Evolutionary conservation across 768 basidiomycete genomes (phyloP).

Genomic region (Psilocybe azurescens): DNA sequence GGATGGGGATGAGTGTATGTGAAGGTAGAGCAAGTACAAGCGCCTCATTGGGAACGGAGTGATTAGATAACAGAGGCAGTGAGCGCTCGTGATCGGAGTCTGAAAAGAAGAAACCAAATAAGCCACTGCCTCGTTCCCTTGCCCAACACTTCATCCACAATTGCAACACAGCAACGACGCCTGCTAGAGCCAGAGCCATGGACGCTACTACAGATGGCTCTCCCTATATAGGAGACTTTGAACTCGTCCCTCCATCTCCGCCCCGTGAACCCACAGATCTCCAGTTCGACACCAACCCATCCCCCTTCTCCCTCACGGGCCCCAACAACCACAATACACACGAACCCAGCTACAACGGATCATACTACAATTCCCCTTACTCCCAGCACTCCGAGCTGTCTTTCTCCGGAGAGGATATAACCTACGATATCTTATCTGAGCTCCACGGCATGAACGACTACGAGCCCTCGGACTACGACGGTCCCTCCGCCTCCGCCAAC

Average conservation of each 20-base stretch:
- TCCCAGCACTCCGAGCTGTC: constrained; percentile 74
- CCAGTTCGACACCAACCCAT: constrained; percentile 6
- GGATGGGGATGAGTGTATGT: too few relatives aligned
- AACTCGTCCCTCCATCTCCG: constrained; percentile 27
- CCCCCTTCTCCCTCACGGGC: not conserved
- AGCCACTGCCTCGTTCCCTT: not conserved
- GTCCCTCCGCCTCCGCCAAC: constrained; percentile 37
- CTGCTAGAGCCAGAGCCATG: constrained; percentile 9
- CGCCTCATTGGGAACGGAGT: not conserved
- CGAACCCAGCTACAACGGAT: constrained; percentile 39
- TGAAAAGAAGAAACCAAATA: not conserved
- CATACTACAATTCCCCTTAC: constrained; percentile 75
- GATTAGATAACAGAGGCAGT: not conserved
- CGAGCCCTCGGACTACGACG: constrained; percentile 78
- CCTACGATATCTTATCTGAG: constrained; percentile 55
- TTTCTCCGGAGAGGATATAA: constrained; percentile 49
- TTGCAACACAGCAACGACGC: not conserved
- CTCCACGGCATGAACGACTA: constrained; percentile 56
- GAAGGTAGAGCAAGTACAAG: not conserved
- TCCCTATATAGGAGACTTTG: constrained; percentile 29
- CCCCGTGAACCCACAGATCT: constrained; percentile 11
- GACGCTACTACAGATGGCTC: constrained; percentile 24
- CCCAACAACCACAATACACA: constrained; percentile 8
- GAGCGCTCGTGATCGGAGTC: not conserved
- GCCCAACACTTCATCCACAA: not conserved